Evolutionary conservation across 257 asterid species (phyloP), one percentile per base, ranked within the genome.

Genomic region (Nicotiana noctiflora): DNA sequence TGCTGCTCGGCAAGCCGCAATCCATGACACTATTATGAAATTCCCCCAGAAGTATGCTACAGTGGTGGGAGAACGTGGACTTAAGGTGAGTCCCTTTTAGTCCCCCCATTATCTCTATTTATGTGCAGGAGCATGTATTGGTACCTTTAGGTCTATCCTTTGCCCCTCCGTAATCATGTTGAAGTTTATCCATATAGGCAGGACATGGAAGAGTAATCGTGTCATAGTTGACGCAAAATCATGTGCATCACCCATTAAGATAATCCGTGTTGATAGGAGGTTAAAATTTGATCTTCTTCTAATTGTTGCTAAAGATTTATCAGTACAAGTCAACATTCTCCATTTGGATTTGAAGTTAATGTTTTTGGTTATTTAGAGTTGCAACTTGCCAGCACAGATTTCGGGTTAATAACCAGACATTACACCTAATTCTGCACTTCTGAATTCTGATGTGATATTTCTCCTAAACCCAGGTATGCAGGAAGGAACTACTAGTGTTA

Each of bases 41-140:
- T 96, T 96, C 85, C 99, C 98, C 0, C 91, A 88, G 46, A 89
- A 89, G 63, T 96, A 96, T 86, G 88, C 90, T 9, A 96, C 99
- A 62, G 83, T 91, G 75, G 99, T 96, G 9, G 99, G 99, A 86
- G 99, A 96, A 92, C 93, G 99, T 86, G 99, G 99, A 74, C 98
- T 96, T 66, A 96, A 96, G 96, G 99, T 96, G 82, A 85, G 80
- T 44, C 52, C 78, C 76, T 13, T 59, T 10, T 74, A 23, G 9
- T 64, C 17, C 32, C 52, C 17, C 29, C 23, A 49, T 27, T 13
- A 34, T 32, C 67, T 46, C 46, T 29, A 68, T 63, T 79, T 79
- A 29, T 79, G 4, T 9, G 63, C 21, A 18, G 52, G 82, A 64
- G 25, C 46, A 29, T 79, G 64, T 61, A 17, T 72, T 72, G 37